phyloP scores from a whole-genome alignment of 2,329 filamentous ascomycete genomes.

The Paecilomyces niveus region DNA sequence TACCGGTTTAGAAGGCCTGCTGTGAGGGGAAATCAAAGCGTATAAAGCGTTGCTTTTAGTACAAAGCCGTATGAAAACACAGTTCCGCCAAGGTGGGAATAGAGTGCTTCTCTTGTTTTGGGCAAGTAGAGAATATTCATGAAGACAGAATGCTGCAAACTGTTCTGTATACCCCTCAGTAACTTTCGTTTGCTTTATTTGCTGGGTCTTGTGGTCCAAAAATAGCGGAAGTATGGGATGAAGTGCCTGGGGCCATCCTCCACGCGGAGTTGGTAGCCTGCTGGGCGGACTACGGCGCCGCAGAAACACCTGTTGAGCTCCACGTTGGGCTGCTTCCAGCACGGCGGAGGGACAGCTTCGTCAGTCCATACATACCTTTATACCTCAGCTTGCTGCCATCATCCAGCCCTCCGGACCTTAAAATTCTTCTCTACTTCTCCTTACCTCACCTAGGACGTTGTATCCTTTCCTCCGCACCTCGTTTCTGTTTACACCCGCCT shows the following conservation, averaged over 20 bases:
- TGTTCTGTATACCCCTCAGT: background rate
- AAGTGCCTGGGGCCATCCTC: background rate
- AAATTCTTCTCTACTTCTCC: conserved; percentile 2
- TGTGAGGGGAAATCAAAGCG: background rate
- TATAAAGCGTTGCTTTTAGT: background rate
- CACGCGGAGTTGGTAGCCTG: background rate
- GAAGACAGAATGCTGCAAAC: background rate
- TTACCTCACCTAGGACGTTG: conserved; percentile 3
- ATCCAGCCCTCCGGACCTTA: background rate
- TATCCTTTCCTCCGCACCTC: conserved; percentile 1
- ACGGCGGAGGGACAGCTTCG: conserved; percentile 5
- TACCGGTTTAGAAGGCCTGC: background rate
- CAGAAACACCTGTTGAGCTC: conserved; percentile 22
- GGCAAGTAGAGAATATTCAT: background rate
- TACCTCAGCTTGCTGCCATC: conserved; percentile 4
- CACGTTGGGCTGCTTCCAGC: conserved; percentile 7
- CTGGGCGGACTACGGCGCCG: conserved; percentile 11
- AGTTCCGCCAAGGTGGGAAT: background rate
- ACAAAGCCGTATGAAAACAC: background rate
- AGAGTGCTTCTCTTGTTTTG: background rate
- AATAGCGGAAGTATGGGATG: background rate
- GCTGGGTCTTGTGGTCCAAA: background rate
- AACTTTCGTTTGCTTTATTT: background rate
- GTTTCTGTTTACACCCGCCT: background rate
- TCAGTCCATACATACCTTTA: conserved; percentile 4